phyloP scores from a whole-genome alignment of 2,329 filamentous ascomycete species.

The Fusarium nodosum region DNA sequence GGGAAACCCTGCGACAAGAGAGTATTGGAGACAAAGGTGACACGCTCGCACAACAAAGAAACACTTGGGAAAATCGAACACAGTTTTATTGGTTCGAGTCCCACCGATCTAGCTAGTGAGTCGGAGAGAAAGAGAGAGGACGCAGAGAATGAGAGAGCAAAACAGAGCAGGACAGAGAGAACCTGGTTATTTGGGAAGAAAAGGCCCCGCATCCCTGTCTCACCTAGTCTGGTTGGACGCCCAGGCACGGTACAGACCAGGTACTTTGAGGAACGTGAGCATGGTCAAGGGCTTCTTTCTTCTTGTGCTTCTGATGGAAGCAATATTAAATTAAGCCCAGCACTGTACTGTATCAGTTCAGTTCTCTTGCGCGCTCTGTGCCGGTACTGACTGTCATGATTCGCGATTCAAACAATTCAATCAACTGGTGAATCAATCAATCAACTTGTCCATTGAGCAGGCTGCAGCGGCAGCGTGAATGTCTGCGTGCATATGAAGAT shows the following conservation, averaged over 20 bases:
- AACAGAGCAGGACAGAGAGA: neutral
- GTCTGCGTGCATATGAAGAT: conserved; percentile 23
- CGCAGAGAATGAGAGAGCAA: neutral
- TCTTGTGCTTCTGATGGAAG: conserved; percentile 22
- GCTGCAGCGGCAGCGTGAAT: conserved; percentile 36
- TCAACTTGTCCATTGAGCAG: conserved; percentile 20
- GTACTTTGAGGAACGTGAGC: conserved; percentile 33
- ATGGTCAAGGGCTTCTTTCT: conserved; percentile 26
- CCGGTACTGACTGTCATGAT: neutral
- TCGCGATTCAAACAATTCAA: conserved; percentile 2
- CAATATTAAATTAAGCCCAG: neutral
- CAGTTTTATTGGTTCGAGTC: conserved; percentile 30
- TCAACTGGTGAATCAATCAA: neutral
- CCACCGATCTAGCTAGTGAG: conserved; percentile 11
- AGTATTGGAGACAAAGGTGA: conserved; percentile 38
- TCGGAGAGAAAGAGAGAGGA: conserved; percentile 12
- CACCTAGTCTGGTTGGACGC: conserved; percentile 34
- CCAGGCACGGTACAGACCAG: conserved; percentile 24
- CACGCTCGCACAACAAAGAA: conserved; percentile 38
- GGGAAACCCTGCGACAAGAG: conserved; percentile 21
- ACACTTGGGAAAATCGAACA: conserved; percentile 22
- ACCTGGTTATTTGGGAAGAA: conserved; percentile 36
- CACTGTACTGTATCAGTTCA: neutral
- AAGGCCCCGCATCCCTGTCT: conserved; percentile 39
- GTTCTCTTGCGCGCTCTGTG: conserved; percentile 8